Conservation (phyloP, 176 grass and related monocot genomes). For the Carex littledalei region DNA sequence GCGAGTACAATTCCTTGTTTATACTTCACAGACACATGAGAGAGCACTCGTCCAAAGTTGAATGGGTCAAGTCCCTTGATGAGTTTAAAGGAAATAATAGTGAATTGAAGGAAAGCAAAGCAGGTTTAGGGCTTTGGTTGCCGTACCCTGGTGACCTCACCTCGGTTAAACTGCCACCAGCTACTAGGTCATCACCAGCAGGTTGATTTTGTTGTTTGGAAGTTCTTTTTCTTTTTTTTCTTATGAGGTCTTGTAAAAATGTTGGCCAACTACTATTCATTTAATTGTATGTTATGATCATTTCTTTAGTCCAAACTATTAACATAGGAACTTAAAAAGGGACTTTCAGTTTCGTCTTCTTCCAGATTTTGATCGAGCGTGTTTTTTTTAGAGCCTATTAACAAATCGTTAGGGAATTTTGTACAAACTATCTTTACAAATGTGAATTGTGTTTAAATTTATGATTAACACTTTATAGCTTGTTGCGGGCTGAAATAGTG, state of each 20-base stretch:
- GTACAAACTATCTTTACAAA: no score
- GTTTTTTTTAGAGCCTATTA: no score
- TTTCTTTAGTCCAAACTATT: neutral
- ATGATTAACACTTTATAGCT: no score
- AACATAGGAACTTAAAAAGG: neutral
- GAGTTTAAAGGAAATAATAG: conserved; percentile 60
- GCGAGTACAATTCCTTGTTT: conserved; percentile 95
- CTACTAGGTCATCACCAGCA: conserved; percentile 60
- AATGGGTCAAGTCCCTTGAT: conserved; percentile 86
- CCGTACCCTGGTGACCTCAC: conserved; percentile 58
- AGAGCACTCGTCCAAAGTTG: conserved; percentile 81
- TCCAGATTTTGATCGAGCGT: neutral
- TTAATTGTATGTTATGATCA: neutral
- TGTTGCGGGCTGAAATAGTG: no score
- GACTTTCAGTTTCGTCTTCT: neutral
- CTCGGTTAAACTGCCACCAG: conserved; percentile 54
- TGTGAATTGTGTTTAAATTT: no score
- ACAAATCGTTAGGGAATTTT: no score
- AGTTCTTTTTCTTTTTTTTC: neutral
- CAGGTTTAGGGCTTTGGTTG: conserved; percentile 78
- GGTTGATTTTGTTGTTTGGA: conserved; percentile 35
- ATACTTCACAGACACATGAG: conserved; percentile 79
- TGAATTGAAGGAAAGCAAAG: conserved; percentile 73
- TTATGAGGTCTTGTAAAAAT: neutral
- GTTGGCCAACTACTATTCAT: neutral